phyloP scores from a whole-genome alignment of 805 yeast species.

The Ascoidea tarda region DNA sequence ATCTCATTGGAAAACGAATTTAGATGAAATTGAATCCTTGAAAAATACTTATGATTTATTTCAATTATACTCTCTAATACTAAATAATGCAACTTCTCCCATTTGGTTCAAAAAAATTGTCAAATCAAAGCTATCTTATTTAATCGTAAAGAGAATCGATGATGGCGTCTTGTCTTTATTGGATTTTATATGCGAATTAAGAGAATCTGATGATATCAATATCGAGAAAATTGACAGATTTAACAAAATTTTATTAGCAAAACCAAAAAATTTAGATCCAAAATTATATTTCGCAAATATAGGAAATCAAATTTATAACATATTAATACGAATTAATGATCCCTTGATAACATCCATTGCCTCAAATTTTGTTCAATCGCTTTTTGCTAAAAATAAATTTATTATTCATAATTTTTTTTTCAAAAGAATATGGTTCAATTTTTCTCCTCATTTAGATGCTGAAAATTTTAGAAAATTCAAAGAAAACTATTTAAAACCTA shows the following conservation, averaged over 20 bases:
- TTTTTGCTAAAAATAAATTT: slow-evolving; percentile 33
- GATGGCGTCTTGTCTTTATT: slow-evolving; percentile 66
- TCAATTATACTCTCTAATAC: slow-evolving; percentile 41
- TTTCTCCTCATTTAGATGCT: slow-evolving; percentile 21
- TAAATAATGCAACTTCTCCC: slow-evolving; percentile 31
- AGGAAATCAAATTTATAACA: slow-evolving; percentile 46
- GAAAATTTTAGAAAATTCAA: background rate
- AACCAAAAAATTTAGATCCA: slow-evolving; percentile 38
- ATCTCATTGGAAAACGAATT: slow-evolving; percentile 4
- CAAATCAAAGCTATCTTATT: slow-evolving; percentile 31
- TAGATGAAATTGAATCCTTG: slow-evolving; percentile 21
- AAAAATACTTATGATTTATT: slow-evolving; percentile 60
- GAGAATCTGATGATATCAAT: slow-evolving; percentile 60
- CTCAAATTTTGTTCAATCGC: slow-evolving; percentile 34
- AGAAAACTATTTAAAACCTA: background rate
- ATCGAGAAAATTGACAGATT: slow-evolving; percentile 54
- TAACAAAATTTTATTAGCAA: slow-evolving; percentile 45
- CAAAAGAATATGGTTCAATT: slow-evolving; percentile 28
- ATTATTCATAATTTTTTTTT: slow-evolving; percentile 49
- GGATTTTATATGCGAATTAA: slow-evolving; percentile 63
- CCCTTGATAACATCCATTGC: slow-evolving; percentile 46
- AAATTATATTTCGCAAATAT: slow-evolving; percentile 40
- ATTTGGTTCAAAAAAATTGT: slow-evolving; percentile 32
- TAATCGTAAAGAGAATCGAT: slow-evolving; percentile 38
- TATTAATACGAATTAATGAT: slow-evolving; percentile 44